A percentile compares a stretch with the other conserved stretches of the same genome.
These are phyloP conservation scores for Plectranthus barbatus DNA, from an alignment of 257 asterid genomes.

Conservation along the genomic window DNA sequence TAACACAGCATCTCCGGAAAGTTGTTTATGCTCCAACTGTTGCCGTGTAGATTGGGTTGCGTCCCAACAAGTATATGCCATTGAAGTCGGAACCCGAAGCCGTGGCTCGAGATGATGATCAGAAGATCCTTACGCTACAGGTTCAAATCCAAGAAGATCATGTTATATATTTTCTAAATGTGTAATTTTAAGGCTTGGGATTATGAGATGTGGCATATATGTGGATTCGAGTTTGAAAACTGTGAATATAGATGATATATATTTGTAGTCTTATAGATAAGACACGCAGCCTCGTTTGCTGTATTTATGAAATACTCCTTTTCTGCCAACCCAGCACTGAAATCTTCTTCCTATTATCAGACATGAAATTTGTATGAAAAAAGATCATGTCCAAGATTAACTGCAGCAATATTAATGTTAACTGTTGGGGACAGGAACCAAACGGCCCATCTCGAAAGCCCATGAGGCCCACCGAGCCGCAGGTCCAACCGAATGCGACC, in stretches of 20 bases:
- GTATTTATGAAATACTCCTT: neutral
- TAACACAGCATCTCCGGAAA: constrained; percentile 49
- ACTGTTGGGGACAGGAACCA: no score
- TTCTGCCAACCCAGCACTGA: neutral
- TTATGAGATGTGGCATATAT: constrained; percentile 1
- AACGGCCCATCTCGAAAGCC: no score
- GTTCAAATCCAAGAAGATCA: neutral
- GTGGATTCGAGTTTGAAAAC: neutral
- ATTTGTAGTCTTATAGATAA: constrained; percentile 1
- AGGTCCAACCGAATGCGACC: no score
- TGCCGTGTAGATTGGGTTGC: constrained; percentile 5
- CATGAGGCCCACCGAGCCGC: no score
- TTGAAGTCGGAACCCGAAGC: neutral
- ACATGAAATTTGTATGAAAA: neutral
- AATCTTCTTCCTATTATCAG: neutral
- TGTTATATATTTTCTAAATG: neutral
- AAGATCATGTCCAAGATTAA: neutral
- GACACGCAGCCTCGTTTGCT: neutral
- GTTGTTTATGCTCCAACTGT: constrained; percentile 19
- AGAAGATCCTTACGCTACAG: neutral
- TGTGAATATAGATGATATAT: constrained; percentile 15
- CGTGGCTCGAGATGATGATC: constrained; percentile 2
- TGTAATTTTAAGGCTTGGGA: constrained; percentile 6
- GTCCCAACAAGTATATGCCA: neutral
- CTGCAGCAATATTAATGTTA: no score